phyloP scores from a whole-genome alignment of 2,329 filamentous ascomycete genomes.

The Ceratocystis ficicola region DNA sequence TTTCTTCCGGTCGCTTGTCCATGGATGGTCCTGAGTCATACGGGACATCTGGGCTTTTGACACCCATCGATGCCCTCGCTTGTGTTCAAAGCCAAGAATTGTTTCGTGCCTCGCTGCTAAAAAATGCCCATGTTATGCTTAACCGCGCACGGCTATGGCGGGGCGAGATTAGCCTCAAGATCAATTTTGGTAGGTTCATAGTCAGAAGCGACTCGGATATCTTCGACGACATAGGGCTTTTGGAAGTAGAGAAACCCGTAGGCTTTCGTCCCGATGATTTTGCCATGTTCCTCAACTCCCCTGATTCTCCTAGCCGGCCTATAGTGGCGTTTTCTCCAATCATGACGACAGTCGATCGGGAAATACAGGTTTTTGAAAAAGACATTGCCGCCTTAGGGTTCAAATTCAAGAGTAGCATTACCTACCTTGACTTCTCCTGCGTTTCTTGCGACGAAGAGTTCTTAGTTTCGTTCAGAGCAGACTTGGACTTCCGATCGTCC shows the following conservation, averaged over 20 bases:
- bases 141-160: constrained; percentile 2
- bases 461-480: constrained; percentile 12
- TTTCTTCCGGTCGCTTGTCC: background rate
- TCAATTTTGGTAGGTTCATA: constrained; percentile 11
- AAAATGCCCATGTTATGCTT: background rate
- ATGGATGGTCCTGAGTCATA: constrained; percentile 1
- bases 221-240: background rate
- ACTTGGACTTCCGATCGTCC: background rate
- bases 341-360: background rate
- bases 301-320: background rate
- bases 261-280: constrained; percentile 1
- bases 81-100: background rate
- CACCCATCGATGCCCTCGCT: constrained; percentile 3
- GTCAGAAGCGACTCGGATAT: background rate
- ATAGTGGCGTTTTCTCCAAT: constrained; percentile 6
- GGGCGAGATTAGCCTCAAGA: constrained; percentile 6
- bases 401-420: constrained; percentile 8
- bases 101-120: background rate
- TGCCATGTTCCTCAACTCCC: background rate
- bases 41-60: background rate
- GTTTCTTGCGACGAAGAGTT: constrained; percentile 1
- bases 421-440: constrained; percentile 18
- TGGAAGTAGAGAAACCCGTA: background rate
- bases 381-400: background rate
- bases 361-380: constrained; percentile 13